These are phyloP conservation scores for Pisolithus thermaeus DNA, from an alignment of 1,284 basidiomycete genomes.

Conservation along the genomic window DNA sequence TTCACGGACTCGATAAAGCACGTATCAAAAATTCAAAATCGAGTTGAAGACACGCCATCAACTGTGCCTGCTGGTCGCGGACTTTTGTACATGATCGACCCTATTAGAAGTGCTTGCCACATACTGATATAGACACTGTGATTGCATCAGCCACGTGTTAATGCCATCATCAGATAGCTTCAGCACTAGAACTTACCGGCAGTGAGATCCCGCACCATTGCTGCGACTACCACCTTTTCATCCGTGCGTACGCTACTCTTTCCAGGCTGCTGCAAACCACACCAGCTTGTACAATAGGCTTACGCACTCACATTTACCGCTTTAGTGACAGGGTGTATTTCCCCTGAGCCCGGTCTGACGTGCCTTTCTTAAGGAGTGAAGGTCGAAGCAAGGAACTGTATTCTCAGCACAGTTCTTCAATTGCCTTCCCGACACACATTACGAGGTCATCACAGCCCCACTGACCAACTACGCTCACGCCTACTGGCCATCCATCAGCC, in stretches of 20 bases:
- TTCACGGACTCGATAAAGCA: too few species aligned
- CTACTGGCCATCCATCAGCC: conserved; percentile 77
- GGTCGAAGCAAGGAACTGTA: too few species aligned
- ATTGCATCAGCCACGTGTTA: conserved; percentile 77
- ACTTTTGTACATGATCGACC: too few species aligned
- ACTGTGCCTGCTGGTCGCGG: too few species aligned
- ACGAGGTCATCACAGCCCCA: conserved; percentile 83
- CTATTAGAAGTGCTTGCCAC: too few species aligned
- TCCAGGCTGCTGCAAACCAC: conserved; percentile 1
- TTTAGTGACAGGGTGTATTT: conserved; percentile 3
- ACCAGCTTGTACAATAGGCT: conserved; percentile 18
- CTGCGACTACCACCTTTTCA: conserved; percentile 11
- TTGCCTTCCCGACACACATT: conserved; percentile 44
- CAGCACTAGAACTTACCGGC: conserved; percentile 77
- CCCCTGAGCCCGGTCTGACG: too few species aligned
- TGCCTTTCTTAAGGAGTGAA: too few species aligned
- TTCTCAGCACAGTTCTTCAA: too few species aligned
- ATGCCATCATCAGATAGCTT: conserved; percentile 79
- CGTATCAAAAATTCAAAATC: too few species aligned
- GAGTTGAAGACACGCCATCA: too few species aligned
- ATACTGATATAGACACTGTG: conserved; percentile 24
- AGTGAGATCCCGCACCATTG: background rate
- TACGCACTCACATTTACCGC: conserved; percentile 19
- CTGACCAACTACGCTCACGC: conserved; percentile 80
- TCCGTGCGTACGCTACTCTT: conserved; percentile 8